Percentiles rank a stretch among this genome's conserved stretches.
phyloP scores from a whole-genome alignment of 116 monocot genomes.

The Iris pallida region DNA sequence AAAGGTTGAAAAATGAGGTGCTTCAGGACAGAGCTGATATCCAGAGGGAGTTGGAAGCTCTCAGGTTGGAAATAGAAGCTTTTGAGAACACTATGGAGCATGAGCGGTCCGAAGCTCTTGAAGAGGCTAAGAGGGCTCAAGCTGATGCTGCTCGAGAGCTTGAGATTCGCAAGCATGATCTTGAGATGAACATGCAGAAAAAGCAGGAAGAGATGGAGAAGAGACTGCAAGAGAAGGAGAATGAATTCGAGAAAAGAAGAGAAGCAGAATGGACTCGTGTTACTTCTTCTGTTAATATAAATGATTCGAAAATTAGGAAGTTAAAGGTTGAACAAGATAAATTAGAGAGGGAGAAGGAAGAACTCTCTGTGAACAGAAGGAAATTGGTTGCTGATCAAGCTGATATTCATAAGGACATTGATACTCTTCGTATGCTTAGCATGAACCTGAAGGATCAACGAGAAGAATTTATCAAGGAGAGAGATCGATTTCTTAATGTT shows the following conservation, averaged over 20 bases:
- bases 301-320: constrained; percentile 55
- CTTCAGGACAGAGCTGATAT: constrained; percentile 26
- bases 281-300: constrained; percentile 36
- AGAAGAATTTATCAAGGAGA: constrained; percentile 68
- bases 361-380: constrained; percentile 29
- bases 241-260: constrained; percentile 48
- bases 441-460: constrained; percentile 66
- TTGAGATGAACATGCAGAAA: constrained; percentile 71
- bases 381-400: constrained; percentile 56
- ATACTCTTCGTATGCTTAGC: constrained; percentile 59
- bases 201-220: constrained; percentile 50
- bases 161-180: constrained; percentile 68
- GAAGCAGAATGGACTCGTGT: constrained; percentile 50
- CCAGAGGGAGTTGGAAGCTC: constrained; percentile 50
- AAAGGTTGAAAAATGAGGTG: constrained; percentile 51
- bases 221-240: constrained; percentile 47
- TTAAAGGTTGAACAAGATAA: constrained; percentile 48
- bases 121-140: constrained; percentile 45
- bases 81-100: constrained; percentile 61
- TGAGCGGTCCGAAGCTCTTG: constrained; percentile 43
- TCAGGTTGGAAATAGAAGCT: constrained; percentile 62
- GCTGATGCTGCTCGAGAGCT: constrained; percentile 59
- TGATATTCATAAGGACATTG: constrained; percentile 85
- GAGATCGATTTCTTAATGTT: constrained; percentile 46
- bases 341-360: constrained; percentile 60